Evolutionary conservation across 176 grass and related monocot genomes (phyloP).

Genomic region (Ensete ventricosum): DNA sequence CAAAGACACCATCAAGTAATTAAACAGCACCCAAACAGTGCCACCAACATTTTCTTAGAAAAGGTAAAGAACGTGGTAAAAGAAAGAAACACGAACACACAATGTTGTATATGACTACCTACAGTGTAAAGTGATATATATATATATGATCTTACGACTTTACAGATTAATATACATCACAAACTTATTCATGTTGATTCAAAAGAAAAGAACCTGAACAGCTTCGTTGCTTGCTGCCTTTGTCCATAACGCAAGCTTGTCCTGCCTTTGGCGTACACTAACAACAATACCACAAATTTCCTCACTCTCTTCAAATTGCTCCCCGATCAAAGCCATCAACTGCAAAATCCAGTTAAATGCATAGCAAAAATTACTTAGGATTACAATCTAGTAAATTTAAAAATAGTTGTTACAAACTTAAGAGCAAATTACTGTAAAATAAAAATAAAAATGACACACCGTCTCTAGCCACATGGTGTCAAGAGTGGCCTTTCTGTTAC

Average conservation of each 20-base stretch:
- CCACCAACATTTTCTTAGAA: too few relatives aligned
- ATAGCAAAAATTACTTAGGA: too few relatives aligned
- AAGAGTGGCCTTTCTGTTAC: slow-evolving; percentile 55
- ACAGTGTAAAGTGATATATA: too few relatives aligned
- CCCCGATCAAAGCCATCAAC: slow-evolving; percentile 95
- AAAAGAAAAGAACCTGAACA: slow-evolving; percentile 59
- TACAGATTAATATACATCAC: not conserved
- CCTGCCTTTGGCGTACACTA: slow-evolving; percentile 75
- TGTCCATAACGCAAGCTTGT: slow-evolving; percentile 95
- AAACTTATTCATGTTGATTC: not conserved
- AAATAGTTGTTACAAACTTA: not conserved
- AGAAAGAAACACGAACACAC: too few relatives aligned
- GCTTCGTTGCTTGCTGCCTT: slow-evolving; percentile 93
- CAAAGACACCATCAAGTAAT: too few relatives aligned
- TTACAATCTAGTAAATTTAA: not conserved
- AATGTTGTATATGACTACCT: too few relatives aligned
- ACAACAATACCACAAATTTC: slow-evolving; percentile 98
- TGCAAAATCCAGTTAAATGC: slow-evolving; percentile 22
- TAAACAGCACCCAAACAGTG: too few relatives aligned
- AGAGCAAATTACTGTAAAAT: not conserved
- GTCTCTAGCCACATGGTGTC: slow-evolving; percentile 98
- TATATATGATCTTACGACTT: too few relatives aligned
- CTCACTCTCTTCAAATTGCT: slow-evolving; percentile 89
- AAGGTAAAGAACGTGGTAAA: not conserved
- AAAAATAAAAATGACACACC: slow-evolving; percentile 23